Evolutionary conservation across 192 early-diverging fungal species (phyloP).

Genomic region (Thoreauomyces humboldtii): DNA sequence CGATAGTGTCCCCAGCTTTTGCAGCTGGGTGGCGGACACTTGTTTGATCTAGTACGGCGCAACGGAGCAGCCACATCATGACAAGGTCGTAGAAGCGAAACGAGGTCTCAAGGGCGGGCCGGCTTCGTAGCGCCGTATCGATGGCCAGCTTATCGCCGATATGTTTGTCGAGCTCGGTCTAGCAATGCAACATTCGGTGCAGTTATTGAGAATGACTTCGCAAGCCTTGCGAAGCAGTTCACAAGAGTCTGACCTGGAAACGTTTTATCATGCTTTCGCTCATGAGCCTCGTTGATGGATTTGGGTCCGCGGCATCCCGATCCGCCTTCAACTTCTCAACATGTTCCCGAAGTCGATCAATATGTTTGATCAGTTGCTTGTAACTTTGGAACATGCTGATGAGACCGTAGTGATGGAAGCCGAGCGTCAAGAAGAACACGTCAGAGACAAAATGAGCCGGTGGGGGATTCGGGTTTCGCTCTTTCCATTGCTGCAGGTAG

Average conservation of each 20-base stretch:
- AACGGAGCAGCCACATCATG: conserved; percentile 84
- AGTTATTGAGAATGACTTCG: too few species aligned
- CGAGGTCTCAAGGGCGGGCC: conserved; percentile 56
- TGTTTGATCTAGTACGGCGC: conserved; percentile 40
- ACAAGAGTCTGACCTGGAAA: conserved; percentile 43
- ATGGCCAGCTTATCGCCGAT: conserved; percentile 65
- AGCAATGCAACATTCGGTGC: too few species aligned
- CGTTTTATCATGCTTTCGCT: conserved; percentile 51
- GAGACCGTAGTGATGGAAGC: conserved; percentile 76
- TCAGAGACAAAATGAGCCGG: conserved; percentile 84
- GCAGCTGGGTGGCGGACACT: conserved; percentile 15
- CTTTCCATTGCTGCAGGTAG: conserved; percentile 46
- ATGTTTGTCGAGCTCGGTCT: conserved; percentile 53
- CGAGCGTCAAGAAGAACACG: conserved; percentile 78
- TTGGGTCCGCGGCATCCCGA: conserved; percentile 43
- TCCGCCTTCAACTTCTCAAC: conserved; percentile 61
- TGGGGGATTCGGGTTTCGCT: neutral
- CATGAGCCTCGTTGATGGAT: conserved; percentile 31
- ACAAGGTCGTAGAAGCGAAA: conserved; percentile 85
- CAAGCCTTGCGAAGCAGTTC: neutral
- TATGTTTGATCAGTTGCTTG: conserved; percentile 62
- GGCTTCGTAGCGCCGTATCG: conserved; percentile 77
- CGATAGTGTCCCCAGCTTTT: conserved; percentile 4
- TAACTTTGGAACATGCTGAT: conserved; percentile 71
- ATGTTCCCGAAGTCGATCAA: conserved; percentile 68